Evolutionary conservation across 2,329 filamentous ascomycete species (phyloP), one percentile per base, ranked within the genome.

Genomic region (Xylariomycetidae sp.): DNA sequence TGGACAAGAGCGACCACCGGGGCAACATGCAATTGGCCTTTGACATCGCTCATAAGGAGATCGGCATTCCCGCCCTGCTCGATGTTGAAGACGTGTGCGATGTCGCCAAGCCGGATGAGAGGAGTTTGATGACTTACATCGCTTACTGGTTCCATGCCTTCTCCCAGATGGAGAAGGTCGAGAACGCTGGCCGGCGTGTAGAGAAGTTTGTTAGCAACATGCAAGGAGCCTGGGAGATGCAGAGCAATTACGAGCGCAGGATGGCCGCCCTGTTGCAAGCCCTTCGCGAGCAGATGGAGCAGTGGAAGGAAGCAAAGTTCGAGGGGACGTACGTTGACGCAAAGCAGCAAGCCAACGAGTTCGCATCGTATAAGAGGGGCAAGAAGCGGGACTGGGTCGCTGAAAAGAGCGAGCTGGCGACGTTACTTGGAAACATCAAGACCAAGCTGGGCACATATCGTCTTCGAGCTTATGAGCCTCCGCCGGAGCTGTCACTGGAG

Each of bases 131-230:
- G 92, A 98, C 92, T 1, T 98, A 98, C 61, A 98, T 98, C 51
- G 92, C 92, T 44, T 98, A 98, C 68, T 98, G 92, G 92, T 98
- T 98, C 73, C 92, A 98, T 57, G 92, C 92, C 49, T 98, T 98
- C 59, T 96, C 90, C 19, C 90, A 96, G 55, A 93, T 98, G 81
- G 92, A 98, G 65, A 85, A 90, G 58, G 92, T 98, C 7, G 92
- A 98, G 62, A 98, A 98, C 57, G 92, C 92, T 4, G 92, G 92
- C 5, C 78, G 92, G 40, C 78, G 92, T 47, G 92, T 98, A 5
- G 92, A 98, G 66, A 98, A 98, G 63, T 98, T 98, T 54, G 85
- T 98, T 49, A 87, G 86, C 57, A 96, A 92, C 59, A 96, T 98
- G 92, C 88, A 95, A 57, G 92, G 92, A 15, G 90, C 92, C 7